Percentiles rank a stretch among this genome's conserved stretches.
phyloP scores from a whole-genome alignment of 2,329 filamentous ascomycete species.

The Ophiostoma ulmi region DNA sequence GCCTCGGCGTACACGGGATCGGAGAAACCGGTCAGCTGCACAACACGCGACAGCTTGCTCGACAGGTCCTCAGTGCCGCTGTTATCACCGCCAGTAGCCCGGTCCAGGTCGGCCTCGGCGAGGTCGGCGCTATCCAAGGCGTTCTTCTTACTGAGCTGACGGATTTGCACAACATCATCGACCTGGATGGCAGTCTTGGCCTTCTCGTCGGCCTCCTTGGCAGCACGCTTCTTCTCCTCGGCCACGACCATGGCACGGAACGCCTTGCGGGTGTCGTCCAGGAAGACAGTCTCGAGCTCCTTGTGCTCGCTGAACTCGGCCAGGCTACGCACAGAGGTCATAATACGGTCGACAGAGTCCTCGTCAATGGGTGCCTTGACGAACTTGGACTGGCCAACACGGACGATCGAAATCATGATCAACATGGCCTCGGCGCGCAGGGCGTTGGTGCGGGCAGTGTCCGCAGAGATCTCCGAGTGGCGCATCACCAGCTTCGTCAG shows the following conservation, averaged over 20 bases:
- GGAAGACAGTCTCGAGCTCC: slow-evolving; percentile 84
- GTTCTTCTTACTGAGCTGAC: slow-evolving; percentile 90
- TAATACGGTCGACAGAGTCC: slow-evolving; percentile 96
- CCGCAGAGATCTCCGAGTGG: slow-evolving; percentile 85
- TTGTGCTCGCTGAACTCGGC: slow-evolving; percentile 86
- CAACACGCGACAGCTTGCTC: slow-evolving; percentile 91
- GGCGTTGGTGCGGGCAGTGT: slow-evolving; percentile 82
- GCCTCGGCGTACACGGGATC: slow-evolving; percentile 98
- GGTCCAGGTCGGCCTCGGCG: slow-evolving; percentile 83
- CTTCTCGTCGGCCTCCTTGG: slow-evolving; percentile 86
- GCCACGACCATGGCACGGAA: slow-evolving; percentile 97
- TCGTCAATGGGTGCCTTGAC: slow-evolving; percentile 97
- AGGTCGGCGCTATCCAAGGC: slow-evolving; percentile 74
- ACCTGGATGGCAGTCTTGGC: slow-evolving; percentile 92
- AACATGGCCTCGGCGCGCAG: slow-evolving; percentile 96
- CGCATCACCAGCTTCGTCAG: slow-evolving; percentile 98
- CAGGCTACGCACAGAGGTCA: slow-evolving; percentile 91
- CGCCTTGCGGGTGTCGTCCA: slow-evolving; percentile 90
- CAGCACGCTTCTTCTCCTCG: slow-evolving; percentile 96
- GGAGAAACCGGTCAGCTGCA: slow-evolving; percentile 96
- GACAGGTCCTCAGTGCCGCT: slow-evolving; percentile 73
- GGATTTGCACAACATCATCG: slow-evolving; percentile 88
- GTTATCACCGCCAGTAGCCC: slow-evolving; percentile 86
- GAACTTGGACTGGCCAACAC: slow-evolving; percentile 97
- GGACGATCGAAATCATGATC: slow-evolving; percentile 98